Conservation (phyloP, 176 grass and related monocot species). For the Chrysopogon serrulatus region DNA sequence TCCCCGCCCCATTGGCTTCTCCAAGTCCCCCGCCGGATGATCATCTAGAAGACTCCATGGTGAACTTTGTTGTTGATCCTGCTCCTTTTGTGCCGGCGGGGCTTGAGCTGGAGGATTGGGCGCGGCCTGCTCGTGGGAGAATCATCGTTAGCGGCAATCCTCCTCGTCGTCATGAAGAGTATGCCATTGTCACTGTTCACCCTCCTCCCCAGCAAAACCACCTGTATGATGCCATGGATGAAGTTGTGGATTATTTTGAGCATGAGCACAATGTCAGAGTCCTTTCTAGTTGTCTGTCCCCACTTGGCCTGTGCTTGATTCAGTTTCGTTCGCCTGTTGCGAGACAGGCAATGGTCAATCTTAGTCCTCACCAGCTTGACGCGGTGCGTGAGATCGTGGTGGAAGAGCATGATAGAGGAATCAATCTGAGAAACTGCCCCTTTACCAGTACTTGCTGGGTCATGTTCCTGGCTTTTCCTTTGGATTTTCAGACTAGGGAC, state of each 20-base stretch:
- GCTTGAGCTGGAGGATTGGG: too few species aligned
- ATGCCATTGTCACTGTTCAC: too few species aligned
- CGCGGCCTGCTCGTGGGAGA: neutral
- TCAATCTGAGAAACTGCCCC: neutral
- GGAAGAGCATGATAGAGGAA: neutral
- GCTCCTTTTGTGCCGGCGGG: too few species aligned
- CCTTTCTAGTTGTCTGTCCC: neutral
- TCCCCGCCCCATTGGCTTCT: too few species aligned
- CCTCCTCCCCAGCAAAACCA: neutral
- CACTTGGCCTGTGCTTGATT: neutral
- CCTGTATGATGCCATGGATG: neutral
- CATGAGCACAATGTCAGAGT: neutral
- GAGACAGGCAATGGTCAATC: neutral
- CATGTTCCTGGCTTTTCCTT: neutral
- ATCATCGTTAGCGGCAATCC: neutral
- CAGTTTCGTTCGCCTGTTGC: neutral
- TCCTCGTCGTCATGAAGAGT: too few species aligned
- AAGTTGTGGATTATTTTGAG: neutral
- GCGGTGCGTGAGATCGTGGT: neutral
- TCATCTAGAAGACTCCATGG: too few species aligned
- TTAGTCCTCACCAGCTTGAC: neutral
- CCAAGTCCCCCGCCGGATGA: too few species aligned
- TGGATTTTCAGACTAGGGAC: neutral
- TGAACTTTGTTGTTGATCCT: too few species aligned
- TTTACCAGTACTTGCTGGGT: neutral